A percentile compares a stretch with the other conserved stretches of the same genome.
phyloP scores from a whole-genome alignment of 2,329 filamentous ascomycete genomes.

The Nemania diffusa region DNA sequence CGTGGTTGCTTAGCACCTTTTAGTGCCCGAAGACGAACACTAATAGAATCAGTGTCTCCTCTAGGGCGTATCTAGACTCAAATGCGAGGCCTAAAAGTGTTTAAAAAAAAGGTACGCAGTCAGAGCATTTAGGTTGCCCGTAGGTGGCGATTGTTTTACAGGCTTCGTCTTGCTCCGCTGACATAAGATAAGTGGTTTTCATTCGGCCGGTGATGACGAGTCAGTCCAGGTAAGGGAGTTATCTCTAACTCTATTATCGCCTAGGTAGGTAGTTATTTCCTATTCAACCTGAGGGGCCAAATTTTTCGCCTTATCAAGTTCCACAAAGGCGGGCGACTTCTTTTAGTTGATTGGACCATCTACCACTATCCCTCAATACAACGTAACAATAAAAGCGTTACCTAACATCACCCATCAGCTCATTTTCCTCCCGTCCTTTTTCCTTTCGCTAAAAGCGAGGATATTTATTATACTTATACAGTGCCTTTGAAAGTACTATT shows the following conservation, averaged over 20 bases:
- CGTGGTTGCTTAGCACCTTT: background rate
- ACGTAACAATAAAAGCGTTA: background rate
- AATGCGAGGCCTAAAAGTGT: background rate
- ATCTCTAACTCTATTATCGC: background rate
- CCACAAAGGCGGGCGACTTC: background rate
- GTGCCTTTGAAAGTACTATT: no score
- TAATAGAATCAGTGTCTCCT: background rate
- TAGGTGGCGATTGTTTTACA: conserved; percentile 20
- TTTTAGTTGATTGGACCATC: background rate
- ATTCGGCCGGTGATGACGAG: background rate
- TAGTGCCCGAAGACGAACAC: background rate
- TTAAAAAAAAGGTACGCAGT: background rate
- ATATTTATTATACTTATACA: background rate
- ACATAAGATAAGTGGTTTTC: conserved; percentile 16
- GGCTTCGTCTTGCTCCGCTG: conserved; percentile 9
- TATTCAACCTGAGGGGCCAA: background rate
- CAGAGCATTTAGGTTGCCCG: conserved; percentile 14
- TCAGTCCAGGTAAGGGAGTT: background rate
- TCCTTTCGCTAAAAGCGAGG: background rate
- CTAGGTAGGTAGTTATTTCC: background rate
- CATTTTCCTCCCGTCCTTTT: background rate
- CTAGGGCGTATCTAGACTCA: background rate
- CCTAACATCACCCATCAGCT: background rate
- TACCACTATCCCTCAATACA: no score
- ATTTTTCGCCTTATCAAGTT: background rate